These are phyloP conservation scores for Colletotrichum echinochloae DNA, from an alignment of 2,329 filamentous ascomycete genomes.

Conservation along the genomic window DNA sequence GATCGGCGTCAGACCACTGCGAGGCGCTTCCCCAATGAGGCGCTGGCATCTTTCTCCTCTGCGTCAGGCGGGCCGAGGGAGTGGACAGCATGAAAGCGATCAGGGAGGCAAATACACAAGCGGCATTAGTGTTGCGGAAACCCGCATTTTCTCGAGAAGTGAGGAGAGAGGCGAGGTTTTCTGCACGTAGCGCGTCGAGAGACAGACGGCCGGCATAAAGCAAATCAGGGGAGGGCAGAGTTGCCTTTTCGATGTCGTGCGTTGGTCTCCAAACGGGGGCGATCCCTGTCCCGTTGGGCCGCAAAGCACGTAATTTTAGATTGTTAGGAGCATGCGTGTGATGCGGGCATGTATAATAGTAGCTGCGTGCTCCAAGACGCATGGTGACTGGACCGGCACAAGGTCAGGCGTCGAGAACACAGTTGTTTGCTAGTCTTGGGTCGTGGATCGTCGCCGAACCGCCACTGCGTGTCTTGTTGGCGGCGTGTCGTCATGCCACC, in stretches of 20 bases:
- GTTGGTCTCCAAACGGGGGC: constrained; percentile 16
- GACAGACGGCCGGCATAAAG: constrained; percentile 14
- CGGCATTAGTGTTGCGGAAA: constrained; percentile 20
- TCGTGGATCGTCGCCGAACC: not conserved
- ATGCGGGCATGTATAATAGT: not conserved
- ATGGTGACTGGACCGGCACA: not conserved
- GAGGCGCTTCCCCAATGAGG: constrained; percentile 21
- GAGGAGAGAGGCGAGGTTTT: not conserved
- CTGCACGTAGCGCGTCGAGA: constrained; percentile 9
- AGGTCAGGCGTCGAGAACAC: constrained; percentile 22
- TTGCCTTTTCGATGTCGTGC: constrained; percentile 23
- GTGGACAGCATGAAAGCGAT: constrained; percentile 11
- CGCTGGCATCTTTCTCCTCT: constrained; percentile 21
- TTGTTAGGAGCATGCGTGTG: not conserved
- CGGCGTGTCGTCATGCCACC: constrained; percentile 11
- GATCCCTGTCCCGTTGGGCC: constrained; percentile 29
- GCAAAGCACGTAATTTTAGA: constrained; percentile 2
- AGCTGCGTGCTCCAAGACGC: too few relatives aligned
- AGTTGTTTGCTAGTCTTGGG: constrained; percentile 11
- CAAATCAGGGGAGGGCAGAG: constrained; percentile 16
- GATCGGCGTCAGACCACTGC: not conserved
- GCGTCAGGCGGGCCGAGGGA: constrained; percentile 31
- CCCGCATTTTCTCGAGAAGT: constrained; percentile 30
- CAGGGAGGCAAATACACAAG: constrained; percentile 8
- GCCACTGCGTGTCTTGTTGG: not conserved